These are phyloP conservation scores for Pyricularia pennisetigena DNA, from an alignment of 2,329 filamentous ascomycete species.

Conservation along the genomic window DNA sequence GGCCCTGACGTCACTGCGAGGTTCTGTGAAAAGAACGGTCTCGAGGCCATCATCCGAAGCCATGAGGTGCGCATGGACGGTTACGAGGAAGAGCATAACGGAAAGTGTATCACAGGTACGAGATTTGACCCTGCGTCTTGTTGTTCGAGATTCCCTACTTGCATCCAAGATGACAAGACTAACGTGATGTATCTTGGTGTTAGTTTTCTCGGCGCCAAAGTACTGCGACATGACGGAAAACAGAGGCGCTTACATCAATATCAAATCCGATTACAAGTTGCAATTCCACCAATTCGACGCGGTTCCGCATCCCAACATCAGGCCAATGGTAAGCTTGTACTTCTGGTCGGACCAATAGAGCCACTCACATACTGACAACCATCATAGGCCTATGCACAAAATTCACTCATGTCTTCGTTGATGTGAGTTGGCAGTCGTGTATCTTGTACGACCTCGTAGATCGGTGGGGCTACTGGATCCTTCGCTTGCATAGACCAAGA, in stretches of 20 bases:
- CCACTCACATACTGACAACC: slow-evolving; percentile 2
- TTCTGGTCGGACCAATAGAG: neutral
- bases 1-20: slow-evolving; percentile 91
- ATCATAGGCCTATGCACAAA: slow-evolving; percentile 70
- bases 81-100: slow-evolving; percentile 97
- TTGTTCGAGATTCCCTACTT: neutral
- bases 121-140: neutral
- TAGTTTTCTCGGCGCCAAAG: slow-evolving; percentile 91
- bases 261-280: slow-evolving; percentile 84
- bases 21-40: slow-evolving; percentile 92
- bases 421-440: slow-evolving; percentile 41
- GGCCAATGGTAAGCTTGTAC: slow-evolving; percentile 61
- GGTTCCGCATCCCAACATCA: slow-evolving; percentile 90
- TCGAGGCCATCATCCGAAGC: slow-evolving; percentile 91
- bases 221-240: slow-evolving; percentile 99
- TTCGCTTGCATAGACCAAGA: slow-evolving; percentile 5
- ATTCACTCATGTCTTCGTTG: slow-evolving; percentile 67
- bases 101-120: slow-evolving; percentile 83
- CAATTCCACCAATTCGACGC: slow-evolving; percentile 91
- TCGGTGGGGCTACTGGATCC: neutral
- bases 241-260: slow-evolving; percentile 96
- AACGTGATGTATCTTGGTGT: neutral
- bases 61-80: slow-evolving; percentile 98
- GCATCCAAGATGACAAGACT: neutral
- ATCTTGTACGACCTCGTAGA: neutral